These are phyloP conservation scores for Papiliotrema nemorosa DNA, from an alignment of 1,284 basidiomycete genomes.

Conservation along the genomic window DNA sequence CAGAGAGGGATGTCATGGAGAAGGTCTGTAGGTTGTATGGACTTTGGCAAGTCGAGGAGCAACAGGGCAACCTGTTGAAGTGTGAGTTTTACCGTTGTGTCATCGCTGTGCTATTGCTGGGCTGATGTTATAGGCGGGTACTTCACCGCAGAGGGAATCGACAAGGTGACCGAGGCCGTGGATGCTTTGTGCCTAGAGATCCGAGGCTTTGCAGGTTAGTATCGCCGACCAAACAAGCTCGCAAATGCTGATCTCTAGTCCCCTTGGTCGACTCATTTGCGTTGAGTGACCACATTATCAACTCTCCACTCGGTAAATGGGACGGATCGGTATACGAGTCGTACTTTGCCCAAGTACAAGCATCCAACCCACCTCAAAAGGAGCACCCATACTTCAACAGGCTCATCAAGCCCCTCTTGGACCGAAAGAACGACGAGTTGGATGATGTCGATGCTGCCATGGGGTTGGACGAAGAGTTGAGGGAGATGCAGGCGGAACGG, in stretches of 20 bases:
- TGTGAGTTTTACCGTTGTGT: slow-evolving; percentile 29
- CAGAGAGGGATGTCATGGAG: slow-evolving; percentile 43
- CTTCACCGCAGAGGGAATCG: slow-evolving; percentile 50
- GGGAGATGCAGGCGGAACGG: slow-evolving; percentile 6
- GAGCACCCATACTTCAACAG: slow-evolving; percentile 56
- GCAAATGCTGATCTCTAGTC: slow-evolving; percentile 26
- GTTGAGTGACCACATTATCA: slow-evolving; percentile 57
- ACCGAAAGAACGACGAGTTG: slow-evolving; percentile 49
- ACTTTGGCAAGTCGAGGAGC: slow-evolving; percentile 59
- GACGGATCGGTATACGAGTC: slow-evolving; percentile 53
- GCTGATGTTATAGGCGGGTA: slow-evolving; percentile 52
- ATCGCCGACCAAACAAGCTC: neutral
- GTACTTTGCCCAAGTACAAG: slow-evolving; percentile 53
- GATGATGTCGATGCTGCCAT: slow-evolving; percentile 54
- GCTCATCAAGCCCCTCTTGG: slow-evolving; percentile 56
- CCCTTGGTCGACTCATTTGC: slow-evolving; percentile 56
- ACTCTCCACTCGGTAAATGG: slow-evolving; percentile 56
- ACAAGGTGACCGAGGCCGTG: slow-evolving; percentile 51
- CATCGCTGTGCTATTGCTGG: neutral
- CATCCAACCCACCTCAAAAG: slow-evolving; percentile 45
- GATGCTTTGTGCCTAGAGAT: slow-evolving; percentile 53
- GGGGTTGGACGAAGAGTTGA: slow-evolving; percentile 42
- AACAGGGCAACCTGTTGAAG: slow-evolving; percentile 56
- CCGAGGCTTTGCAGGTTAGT: slow-evolving; percentile 50
- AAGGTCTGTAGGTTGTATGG: slow-evolving; percentile 51